These are phyloP conservation scores for Primulina huaijiensis DNA, from an alignment of 257 asterid species.

Conservation along the genomic window DNA sequence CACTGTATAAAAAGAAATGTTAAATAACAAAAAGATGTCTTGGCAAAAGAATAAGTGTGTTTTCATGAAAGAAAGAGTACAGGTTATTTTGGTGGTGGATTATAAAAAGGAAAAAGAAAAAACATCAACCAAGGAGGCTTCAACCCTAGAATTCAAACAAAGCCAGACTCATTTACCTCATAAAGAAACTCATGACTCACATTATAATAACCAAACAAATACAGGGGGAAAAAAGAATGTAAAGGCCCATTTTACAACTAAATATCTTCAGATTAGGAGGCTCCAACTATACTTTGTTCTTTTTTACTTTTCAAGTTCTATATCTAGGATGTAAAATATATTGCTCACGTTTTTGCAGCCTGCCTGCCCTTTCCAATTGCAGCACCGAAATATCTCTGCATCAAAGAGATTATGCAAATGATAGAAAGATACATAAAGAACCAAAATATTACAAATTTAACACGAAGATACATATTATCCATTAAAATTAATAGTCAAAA, in stretches of 20 bases:
- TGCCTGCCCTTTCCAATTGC: constrained; percentile 95
- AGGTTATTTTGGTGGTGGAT: background rate
- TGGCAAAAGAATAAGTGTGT: background rate
- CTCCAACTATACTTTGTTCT: background rate
- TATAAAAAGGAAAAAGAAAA: background rate
- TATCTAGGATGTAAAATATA: background rate
- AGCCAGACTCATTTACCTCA: too few relatives aligned
- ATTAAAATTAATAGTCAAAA: too few relatives aligned
- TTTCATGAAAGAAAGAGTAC: constrained; percentile 3
- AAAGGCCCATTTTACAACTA: background rate
- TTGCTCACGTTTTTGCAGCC: constrained; percentile 93
- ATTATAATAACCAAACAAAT: background rate
- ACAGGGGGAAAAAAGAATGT: background rate
- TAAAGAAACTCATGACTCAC: too few relatives aligned
- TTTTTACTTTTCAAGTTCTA: background rate
- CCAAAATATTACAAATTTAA: background rate
- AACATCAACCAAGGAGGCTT: too few relatives aligned
- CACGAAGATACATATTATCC: background rate
- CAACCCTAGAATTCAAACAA: too few relatives aligned
- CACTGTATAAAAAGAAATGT: background rate
- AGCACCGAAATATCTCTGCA: constrained; percentile 88
- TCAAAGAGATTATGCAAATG: constrained; percentile 14
- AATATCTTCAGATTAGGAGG: constrained; percentile 2
- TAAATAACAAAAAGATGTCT: constrained; percentile 12
- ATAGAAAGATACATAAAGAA: constrained; percentile 15